A percentile compares a stretch with the other conserved stretches of the same genome.
phyloP scores from a whole-genome alignment of 495 filamentous ascomycete species.

The Penicillium bialowiezense region DNA sequence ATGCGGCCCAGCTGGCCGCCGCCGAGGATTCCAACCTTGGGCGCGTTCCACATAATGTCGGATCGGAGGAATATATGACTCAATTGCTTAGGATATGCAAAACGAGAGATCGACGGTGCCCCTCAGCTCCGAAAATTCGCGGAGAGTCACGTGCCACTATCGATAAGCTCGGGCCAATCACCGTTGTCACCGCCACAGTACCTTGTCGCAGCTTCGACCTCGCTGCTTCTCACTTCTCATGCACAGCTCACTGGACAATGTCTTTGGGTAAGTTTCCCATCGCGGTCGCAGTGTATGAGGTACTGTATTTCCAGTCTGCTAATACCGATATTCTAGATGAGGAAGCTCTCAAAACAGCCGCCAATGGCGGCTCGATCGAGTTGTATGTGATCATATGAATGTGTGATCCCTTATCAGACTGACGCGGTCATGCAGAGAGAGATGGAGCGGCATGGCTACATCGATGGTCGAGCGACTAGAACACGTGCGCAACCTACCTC shows the following conservation, averaged over 20 bases:
- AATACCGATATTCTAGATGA: conserved; percentile 43
- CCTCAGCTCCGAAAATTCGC: conserved; percentile 34
- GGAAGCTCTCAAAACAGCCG: conserved; percentile 59
- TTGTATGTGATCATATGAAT: conserved; percentile 48
- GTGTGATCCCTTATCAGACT: conserved; percentile 16
- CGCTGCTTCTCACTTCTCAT: conserved; percentile 9
- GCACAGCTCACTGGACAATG: conserved; percentile 26
- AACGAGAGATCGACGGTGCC: conserved; percentile 24
- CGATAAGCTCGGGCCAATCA: conserved; percentile 30
- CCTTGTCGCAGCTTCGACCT: conserved; percentile 13
- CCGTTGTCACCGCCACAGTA: neutral
- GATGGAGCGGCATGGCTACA: conserved; percentile 53
- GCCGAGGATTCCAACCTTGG: conserved; percentile 64
- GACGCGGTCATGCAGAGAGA: conserved; percentile 40
- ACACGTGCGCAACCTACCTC: conserved; percentile 36
- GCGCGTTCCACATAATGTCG: conserved; percentile 46
- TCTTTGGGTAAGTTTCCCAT: conserved; percentile 32
- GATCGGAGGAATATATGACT: conserved; percentile 6
- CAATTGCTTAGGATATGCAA: conserved; percentile 6
- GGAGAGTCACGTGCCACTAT: conserved; percentile 28
- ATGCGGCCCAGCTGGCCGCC: conserved; percentile 91
- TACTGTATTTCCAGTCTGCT: neutral
- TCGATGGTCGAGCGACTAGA: conserved; percentile 52
- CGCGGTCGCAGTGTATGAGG: neutral
- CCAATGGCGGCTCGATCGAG: conserved; percentile 66